A percentile compares a stretch with the other conserved stretches of the same genome.
Conservation (phyloP, 805 yeast genomes). For the Saccharomycopsis malanga region DNA sequence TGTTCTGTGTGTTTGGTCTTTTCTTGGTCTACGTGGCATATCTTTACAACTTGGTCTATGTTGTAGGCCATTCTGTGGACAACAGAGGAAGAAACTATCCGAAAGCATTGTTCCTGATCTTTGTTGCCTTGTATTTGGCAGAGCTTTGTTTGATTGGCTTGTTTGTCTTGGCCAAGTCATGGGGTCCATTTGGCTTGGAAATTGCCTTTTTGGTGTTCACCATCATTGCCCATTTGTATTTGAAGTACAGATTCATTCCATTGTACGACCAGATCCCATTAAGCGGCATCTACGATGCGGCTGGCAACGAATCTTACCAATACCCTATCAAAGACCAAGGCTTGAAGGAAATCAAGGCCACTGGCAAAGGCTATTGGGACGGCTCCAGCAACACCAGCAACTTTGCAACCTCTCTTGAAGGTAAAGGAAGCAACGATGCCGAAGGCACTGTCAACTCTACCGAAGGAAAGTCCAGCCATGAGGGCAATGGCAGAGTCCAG, state of each 20-base stretch:
- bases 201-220: slow-evolving; percentile 53
- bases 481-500: not conserved
- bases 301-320: slow-evolving; percentile 33
- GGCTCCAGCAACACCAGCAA: slow-evolving; percentile 28
- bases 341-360: slow-evolving; percentile 43
- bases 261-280: slow-evolving; percentile 64
- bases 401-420: slow-evolving; percentile 25
- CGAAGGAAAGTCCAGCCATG: not conserved
- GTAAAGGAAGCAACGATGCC: slow-evolving; percentile 2
- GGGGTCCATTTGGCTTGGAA: slow-evolving; percentile 73
- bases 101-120: slow-evolving; percentile 61
- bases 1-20: slow-evolving; percentile 57
- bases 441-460: not conserved
- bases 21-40: slow-evolving; percentile 53
- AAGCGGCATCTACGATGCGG: slow-evolving; percentile 39
- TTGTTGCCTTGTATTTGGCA: slow-evolving; percentile 64
- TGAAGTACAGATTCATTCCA: slow-evolving; percentile 54
- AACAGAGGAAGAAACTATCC: slow-evolving; percentile 71
- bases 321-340: slow-evolving; percentile 69
- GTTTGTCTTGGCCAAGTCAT: slow-evolving; percentile 68
- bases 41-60: slow-evolving; percentile 58
- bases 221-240: slow-evolving; percentile 49
- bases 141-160: slow-evolving; percentile 64
- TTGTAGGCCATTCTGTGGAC: slow-evolving; percentile 51
- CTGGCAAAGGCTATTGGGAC: slow-evolving; percentile 35